Percentiles rank a stretch among this genome's conserved stretches.
These are phyloP conservation scores for Penicillium lagena DNA, from an alignment of 495 filamentous ascomycete genomes.

Conservation along the genomic window DNA sequence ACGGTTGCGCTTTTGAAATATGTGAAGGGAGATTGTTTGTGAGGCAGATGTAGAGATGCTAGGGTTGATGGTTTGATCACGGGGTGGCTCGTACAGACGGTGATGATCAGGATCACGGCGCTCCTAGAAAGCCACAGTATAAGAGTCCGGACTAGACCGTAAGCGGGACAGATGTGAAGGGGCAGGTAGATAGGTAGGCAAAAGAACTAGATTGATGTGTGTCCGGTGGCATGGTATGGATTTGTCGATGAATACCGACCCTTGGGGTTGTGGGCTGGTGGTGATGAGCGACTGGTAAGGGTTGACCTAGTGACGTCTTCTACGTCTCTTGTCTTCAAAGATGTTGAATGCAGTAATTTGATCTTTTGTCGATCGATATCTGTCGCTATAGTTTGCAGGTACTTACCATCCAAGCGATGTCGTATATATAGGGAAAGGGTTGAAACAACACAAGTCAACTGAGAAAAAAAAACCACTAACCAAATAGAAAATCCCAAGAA, in stretches of 20 bases:
- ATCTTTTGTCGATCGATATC: not conserved
- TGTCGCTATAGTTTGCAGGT: too few relatives aligned
- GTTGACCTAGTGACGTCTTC: not conserved
- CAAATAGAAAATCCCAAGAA: conserved; percentile 61
- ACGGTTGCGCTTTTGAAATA: conserved; percentile 2
- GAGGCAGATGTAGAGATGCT: conserved; percentile 12
- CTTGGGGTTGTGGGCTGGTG: not conserved
- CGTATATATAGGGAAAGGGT: not conserved
- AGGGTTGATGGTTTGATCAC: not conserved
- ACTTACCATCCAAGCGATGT: too few relatives aligned
- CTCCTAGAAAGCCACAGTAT: conserved; percentile 45
- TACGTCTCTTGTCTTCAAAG: not conserved
- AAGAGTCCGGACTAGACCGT: conserved; percentile 14
- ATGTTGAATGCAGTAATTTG: not conserved
- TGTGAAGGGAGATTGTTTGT: not conserved
- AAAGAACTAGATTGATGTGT: conserved; percentile 5
- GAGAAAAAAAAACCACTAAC: conserved; percentile 15
- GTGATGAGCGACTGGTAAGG: too few relatives aligned
- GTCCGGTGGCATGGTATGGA: not conserved
- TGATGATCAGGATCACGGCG: conserved; percentile 63
- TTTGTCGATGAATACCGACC: conserved; percentile 1
- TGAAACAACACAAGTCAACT: not conserved
- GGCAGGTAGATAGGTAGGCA: not conserved
- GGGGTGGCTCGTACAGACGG: conserved; percentile 40
- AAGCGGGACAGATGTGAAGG: not conserved